A percentile compares a stretch with the other conserved stretches of the same genome.
phyloP scores from a whole-genome alignment of 495 filamentous ascomycete genomes.

The Penicillium riverlandense region DNA sequence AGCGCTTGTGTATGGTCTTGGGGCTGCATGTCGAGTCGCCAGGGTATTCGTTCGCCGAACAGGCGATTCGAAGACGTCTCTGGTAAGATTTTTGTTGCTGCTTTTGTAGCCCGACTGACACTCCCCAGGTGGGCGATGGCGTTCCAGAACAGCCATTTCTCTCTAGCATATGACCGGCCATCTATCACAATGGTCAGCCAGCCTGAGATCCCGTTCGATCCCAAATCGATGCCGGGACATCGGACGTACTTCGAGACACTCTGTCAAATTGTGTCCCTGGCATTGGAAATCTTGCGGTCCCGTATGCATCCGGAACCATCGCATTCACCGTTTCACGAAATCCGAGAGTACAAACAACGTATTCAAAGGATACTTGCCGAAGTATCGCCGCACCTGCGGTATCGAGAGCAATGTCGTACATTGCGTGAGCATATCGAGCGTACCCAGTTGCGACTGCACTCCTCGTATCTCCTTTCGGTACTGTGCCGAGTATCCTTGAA shows the following conservation, averaged over 20 bases:
- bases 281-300: conserved; percentile 48
- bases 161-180: conserved; percentile 52
- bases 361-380: conserved; percentile 44
- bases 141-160: conserved; percentile 56
- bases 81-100: conserved; percentile 23
- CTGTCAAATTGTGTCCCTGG: conserved; percentile 44
- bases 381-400: conserved; percentile 45
- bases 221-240: conserved; percentile 40
- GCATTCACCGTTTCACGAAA: conserved; percentile 35
- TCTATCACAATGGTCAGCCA: conserved; percentile 48
- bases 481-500: conserved; percentile 51
- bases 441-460: conserved; percentile 49
- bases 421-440: conserved; percentile 48
- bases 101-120: conserved; percentile 3
- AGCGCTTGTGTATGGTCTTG: conserved; percentile 51
- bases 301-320: conserved; percentile 36
- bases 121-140: conserved; percentile 46
- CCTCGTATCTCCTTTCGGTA: conserved; percentile 51
- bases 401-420: conserved; percentile 37
- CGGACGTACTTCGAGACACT: conserved; percentile 49
- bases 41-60: conserved; percentile 30
- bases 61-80: conserved; percentile 29
- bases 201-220: conserved; percentile 41
- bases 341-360: conserved; percentile 43
- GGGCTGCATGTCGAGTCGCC: conserved; percentile 49